Percentiles rank a stretch among this genome's conserved stretches.
phyloP scores from a whole-genome alignment of 2,329 filamentous ascomycete genomes.

The Chrysoporthe austroafricana region DNA sequence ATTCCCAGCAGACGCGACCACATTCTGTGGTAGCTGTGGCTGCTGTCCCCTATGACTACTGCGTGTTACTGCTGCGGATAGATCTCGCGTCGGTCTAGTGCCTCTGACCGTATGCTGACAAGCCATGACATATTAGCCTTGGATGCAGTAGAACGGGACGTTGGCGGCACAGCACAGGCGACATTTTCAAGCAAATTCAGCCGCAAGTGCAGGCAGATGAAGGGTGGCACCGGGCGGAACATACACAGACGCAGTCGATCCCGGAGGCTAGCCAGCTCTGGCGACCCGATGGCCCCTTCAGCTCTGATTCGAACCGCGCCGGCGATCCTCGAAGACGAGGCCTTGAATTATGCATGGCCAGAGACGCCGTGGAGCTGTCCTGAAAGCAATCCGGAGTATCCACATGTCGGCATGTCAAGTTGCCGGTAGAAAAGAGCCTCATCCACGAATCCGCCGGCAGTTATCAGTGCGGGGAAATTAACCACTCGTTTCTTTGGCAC shows the following conservation, averaged over 20 bases:
- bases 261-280: neutral
- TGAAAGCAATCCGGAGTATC: no score
- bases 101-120: neutral
- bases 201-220: neutral
- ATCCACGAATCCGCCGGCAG: neutral
- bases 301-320: neutral
- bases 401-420: neutral
- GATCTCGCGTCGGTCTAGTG: neutral
- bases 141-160: neutral
- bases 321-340: neutral
- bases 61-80: conserved; percentile 6
- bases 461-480: neutral
- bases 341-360: neutral
- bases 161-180: neutral
- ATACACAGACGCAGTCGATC: neutral
- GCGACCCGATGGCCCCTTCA: neutral
- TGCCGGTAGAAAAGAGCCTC: neutral
- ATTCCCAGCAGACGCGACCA: conserved; percentile 5
- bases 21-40: conserved; percentile 16
- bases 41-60: conserved; percentile 21
- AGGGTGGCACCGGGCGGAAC: neutral
- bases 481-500: neutral
- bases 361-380: neutral
- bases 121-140: neutral
- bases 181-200: neutral